phyloP scores from a whole-genome alignment of 2,329 filamentous ascomycete genomes.

The Ophiocordyceps australis region DNA sequence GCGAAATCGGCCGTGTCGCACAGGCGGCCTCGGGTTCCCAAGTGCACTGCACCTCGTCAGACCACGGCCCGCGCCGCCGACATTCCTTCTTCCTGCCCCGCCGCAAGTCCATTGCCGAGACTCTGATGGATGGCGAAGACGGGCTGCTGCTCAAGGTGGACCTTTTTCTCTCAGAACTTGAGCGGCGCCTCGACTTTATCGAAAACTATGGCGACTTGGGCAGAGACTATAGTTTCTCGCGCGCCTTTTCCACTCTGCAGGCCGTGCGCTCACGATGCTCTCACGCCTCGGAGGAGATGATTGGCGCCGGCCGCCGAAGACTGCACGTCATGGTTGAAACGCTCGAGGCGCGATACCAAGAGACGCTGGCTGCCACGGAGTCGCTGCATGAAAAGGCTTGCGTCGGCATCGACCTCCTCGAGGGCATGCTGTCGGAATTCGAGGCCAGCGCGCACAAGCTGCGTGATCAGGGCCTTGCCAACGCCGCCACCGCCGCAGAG shows the following conservation, averaged over 20 bases:
- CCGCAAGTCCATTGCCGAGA: constrained; percentile 38
- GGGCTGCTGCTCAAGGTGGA: constrained; percentile 49
- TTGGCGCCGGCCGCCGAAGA: constrained; percentile 70
- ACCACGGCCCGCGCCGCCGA: constrained; percentile 23
- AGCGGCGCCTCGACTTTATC: constrained; percentile 70
- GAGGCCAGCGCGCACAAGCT: constrained; percentile 69
- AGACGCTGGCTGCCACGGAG: constrained; percentile 67
- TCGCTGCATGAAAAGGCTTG: constrained; percentile 84
- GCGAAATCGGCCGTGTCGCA: too few species aligned
- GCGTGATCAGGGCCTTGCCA: constrained; percentile 54
- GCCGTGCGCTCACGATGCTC: constrained; percentile 78
- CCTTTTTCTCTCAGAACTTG: constrained; percentile 68
- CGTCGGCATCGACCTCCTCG: constrained; percentile 72
- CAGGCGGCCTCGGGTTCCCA: too few species aligned
- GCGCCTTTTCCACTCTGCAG: constrained; percentile 72
- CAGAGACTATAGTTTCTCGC: constrained; percentile 66
- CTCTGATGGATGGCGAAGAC: constrained; percentile 45
- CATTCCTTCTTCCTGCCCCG: constrained; percentile 40
- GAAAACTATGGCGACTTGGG: constrained; percentile 75
- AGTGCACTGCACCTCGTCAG: constrained; percentile 9
- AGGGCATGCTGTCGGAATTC: constrained; percentile 69
- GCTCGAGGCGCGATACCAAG: constrained; percentile 72
- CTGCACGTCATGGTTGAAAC: constrained; percentile 86
- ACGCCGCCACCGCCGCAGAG: constrained; percentile 46
- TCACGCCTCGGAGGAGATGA: constrained; percentile 73